phyloP scores from a whole-genome alignment of 345 rosid species.

The Aquilaria sinensis region DNA sequence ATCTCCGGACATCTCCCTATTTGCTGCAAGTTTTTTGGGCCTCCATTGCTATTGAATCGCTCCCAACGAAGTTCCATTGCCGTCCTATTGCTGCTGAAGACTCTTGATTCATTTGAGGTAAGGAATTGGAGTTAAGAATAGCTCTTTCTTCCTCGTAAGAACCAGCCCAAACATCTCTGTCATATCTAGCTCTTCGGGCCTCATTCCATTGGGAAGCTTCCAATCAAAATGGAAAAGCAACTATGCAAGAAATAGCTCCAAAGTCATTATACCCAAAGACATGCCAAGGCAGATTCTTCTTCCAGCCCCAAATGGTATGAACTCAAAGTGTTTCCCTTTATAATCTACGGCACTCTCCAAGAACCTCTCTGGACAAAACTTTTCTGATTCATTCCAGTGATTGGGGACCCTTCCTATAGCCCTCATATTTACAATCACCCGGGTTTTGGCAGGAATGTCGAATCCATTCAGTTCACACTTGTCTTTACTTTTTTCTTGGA shows the following conservation, averaged over 20 bases:
- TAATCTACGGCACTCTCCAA: background rate
- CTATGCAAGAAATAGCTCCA: background rate
- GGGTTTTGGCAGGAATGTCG: constrained; percentile 5
- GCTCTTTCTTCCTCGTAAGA: background rate
- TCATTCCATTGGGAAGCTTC: constrained; percentile 1
- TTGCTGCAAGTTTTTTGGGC: no score
- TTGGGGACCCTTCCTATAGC: background rate
- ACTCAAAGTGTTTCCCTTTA: background rate
- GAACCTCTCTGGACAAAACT: constrained; percentile 1
- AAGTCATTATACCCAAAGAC: background rate
- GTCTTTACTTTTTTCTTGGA: background rate
- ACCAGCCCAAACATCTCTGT: background rate
- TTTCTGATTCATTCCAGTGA: background rate
- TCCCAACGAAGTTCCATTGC: no score
- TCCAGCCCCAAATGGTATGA: constrained; percentile 1
- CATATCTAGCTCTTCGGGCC: background rate
- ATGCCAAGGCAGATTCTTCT: background rate
- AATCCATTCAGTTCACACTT: constrained; percentile 4
- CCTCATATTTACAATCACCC: background rate
- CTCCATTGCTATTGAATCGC: no score
- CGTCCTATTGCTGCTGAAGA: no score
- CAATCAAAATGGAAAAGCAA: background rate
- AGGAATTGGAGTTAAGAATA: background rate
- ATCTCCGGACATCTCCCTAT: no score
- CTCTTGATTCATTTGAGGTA: no score